Percentiles rank a stretch among this genome's conserved stretches.
These are phyloP conservation scores for Lasiodiplodia hormozganensis DNA, from an alignment of 2,329 filamentous ascomycete genomes.

Conservation along the genomic window DNA sequence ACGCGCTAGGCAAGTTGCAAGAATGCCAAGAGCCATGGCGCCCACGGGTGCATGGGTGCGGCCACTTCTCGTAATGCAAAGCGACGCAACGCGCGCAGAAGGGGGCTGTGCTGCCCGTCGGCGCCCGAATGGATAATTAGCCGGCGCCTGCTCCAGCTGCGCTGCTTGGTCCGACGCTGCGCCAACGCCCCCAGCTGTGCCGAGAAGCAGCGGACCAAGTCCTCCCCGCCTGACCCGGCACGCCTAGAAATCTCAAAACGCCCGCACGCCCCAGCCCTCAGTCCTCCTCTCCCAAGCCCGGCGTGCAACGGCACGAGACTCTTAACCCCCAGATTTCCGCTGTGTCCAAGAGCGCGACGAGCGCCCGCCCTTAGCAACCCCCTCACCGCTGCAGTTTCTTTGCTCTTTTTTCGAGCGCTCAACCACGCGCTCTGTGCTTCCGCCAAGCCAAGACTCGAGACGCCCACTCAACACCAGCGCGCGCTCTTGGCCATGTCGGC, in stretches of 20 bases:
- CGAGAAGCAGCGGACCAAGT: conserved; percentile 31
- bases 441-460: conserved; percentile 30
- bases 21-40: conserved; percentile 29
- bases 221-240: conserved; percentile 30
- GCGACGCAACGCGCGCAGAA: conserved; percentile 27
- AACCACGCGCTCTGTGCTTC: conserved; percentile 23
- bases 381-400: background rate
- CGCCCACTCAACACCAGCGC: conserved; percentile 21
- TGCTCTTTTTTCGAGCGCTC: background rate
- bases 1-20: conserved; percentile 29
- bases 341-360: conserved; percentile 16
- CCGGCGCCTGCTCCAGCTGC: conserved; percentile 25
- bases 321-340: conserved; percentile 22
- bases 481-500: conserved; percentile 30
- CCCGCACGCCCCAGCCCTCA: conserved; percentile 28
- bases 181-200: conserved; percentile 19
- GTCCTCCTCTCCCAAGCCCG: conserved; percentile 26
- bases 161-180: conserved; percentile 23
- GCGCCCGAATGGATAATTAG: conserved; percentile 28
- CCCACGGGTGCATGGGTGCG: conserved; percentile 26
- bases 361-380: conserved; percentile 5
- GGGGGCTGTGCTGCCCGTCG: conserved; percentile 29
- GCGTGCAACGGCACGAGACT: conserved; percentile 24
- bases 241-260: conserved; percentile 31
- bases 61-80: conserved; percentile 28